phyloP scores from a whole-genome alignment of 805 yeast genomes.

The Kregervanrija pseudodelftensis region DNA sequence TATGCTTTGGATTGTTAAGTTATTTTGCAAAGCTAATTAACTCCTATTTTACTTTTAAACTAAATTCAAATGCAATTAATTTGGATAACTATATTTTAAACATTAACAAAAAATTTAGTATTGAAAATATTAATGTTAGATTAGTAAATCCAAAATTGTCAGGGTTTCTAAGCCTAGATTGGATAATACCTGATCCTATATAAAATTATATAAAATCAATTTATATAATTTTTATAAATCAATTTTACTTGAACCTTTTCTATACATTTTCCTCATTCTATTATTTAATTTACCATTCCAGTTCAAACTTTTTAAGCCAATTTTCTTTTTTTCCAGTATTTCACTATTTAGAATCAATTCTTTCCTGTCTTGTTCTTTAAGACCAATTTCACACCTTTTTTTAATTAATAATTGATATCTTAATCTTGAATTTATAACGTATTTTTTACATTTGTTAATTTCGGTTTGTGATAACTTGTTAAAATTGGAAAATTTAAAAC shows the following conservation, averaged over 20 bases:
- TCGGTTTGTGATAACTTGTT: slow-evolving; percentile 76
- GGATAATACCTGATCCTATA: slow-evolving; percentile 41
- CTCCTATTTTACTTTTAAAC: no score
- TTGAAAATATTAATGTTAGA: slow-evolving; percentile 22
- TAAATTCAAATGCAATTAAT: no score
- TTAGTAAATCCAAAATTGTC: slow-evolving; percentile 45
- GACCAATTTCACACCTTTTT: slow-evolving; percentile 23
- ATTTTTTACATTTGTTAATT: slow-evolving; percentile 67
- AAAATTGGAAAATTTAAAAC: slow-evolving; percentile 44
- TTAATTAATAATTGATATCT: slow-evolving; percentile 29
- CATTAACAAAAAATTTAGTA: slow-evolving; percentile 22
- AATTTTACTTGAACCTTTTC: slow-evolving; percentile 14
- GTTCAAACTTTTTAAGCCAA: slow-evolving; percentile 26
- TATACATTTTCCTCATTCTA: slow-evolving; percentile 19
- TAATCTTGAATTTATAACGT: slow-evolving; percentile 59
- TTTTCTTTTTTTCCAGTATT: slow-evolving; percentile 18
- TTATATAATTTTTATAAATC: neutral
- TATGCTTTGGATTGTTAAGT: no score
- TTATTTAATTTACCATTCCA: slow-evolving; percentile 30
- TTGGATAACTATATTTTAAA: slow-evolving; percentile 37
- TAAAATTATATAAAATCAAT: neutral
- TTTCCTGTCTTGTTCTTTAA: slow-evolving; percentile 26
- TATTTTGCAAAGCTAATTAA: no score
- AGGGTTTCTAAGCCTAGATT: slow-evolving; percentile 53
- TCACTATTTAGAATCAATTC: slow-evolving; percentile 18